phyloP scores from a whole-genome alignment of 1,284 basidiomycete species.

The Malassezia brasiliensis region DNA sequence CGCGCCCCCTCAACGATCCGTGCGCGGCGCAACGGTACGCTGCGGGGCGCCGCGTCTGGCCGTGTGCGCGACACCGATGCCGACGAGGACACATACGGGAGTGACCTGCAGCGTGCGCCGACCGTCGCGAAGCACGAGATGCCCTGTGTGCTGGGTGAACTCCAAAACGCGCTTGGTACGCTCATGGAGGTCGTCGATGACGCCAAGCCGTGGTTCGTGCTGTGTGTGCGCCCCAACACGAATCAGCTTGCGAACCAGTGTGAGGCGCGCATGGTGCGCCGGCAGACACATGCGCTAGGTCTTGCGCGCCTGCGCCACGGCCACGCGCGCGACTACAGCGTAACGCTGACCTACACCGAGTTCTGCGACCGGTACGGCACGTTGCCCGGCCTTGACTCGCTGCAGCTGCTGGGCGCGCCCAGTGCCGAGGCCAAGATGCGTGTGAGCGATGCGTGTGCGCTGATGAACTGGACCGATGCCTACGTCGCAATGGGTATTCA shows the following conservation, averaged over 20 bases:
- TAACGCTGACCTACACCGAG: slow-evolving; percentile 75
- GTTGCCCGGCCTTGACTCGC: slow-evolving; percentile 27
- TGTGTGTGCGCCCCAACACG: slow-evolving; percentile 89
- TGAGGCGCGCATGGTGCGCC: slow-evolving; percentile 81
- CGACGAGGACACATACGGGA: slow-evolving; percentile 28
- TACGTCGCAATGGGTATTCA: slow-evolving; percentile 67
- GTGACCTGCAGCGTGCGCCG: slow-evolving; percentile 18
- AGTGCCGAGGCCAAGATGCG: slow-evolving; percentile 50
- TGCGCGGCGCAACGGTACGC: slow-evolving; percentile 27
- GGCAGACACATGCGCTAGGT: slow-evolving; percentile 74
- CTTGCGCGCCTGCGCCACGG: slow-evolving; percentile 60
- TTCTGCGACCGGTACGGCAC: slow-evolving; percentile 61
- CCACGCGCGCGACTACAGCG: slow-evolving; percentile 49
- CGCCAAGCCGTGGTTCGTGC: slow-evolving; percentile 81
- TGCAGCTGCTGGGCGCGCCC: slow-evolving; percentile 52
- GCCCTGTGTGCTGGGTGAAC: slow-evolving; percentile 72
- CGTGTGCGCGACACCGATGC: slow-evolving; percentile 54
- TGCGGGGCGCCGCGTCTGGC: slow-evolving; percentile 31
- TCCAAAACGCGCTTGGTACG: slow-evolving; percentile 69
- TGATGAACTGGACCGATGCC: slow-evolving; percentile 60
- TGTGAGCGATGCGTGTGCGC: slow-evolving; percentile 52
- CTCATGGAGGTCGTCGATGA: slow-evolving; percentile 82
- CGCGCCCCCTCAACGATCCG: slow-evolving; percentile 62
- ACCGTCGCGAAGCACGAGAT: slow-evolving; percentile 20
- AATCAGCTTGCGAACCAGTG: slow-evolving; percentile 85